Base-by-base conservation (phyloP, 148 eudicot species). In the Vaccinium myrtillus region DNA sequence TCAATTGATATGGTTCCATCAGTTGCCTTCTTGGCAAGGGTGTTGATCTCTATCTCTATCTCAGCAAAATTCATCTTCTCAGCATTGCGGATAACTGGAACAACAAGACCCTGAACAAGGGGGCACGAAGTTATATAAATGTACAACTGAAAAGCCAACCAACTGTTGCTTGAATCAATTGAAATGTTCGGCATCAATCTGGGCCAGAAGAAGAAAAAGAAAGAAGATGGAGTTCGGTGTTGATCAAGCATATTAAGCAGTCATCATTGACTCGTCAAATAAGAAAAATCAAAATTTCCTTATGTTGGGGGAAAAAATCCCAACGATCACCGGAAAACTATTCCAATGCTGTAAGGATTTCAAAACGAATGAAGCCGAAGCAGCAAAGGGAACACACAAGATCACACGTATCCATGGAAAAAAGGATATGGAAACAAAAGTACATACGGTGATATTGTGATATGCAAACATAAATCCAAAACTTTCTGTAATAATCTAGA, bases 1-100 rank as follows among this genome's bases (percentile, higher is more conserved):
- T 97, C 98, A 83, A 95, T 92, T 32, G 99, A 96, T 77, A 96
- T 92, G 19, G 97, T 89, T 86, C 99, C 98, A 81, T 89, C 90
- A 83, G 2, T 84, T 71, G 98, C 99, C 90, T 94, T 95, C 89
- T 94, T 97, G 51, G 98, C 99, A 82, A 97, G 95, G 39, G 76
- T 79, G 87, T 97, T 97, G 30, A 95, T 95, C 90, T 88, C 93
- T 88, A 92, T 95, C 82, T 97, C 99, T 51, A 97, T 92, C 83
- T 97, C 98, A 53, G 98, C 98, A 85, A 97, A 97, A 87, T 97
- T 95, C 99, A 97, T 91, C 65, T 84, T 88, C 11, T 88, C 98
- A 48, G 98, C 96, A 84, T 89, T 84, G 25, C 98, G 98, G 74
- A 97, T 89, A 84, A 97, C 99, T 76, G 98, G 98, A 86, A 97